Evolutionary conservation across 257 asterid genomes (phyloP), one percentile per base, ranked within the genome.

Genomic region (Fraxinus quadrangulata): DNA sequence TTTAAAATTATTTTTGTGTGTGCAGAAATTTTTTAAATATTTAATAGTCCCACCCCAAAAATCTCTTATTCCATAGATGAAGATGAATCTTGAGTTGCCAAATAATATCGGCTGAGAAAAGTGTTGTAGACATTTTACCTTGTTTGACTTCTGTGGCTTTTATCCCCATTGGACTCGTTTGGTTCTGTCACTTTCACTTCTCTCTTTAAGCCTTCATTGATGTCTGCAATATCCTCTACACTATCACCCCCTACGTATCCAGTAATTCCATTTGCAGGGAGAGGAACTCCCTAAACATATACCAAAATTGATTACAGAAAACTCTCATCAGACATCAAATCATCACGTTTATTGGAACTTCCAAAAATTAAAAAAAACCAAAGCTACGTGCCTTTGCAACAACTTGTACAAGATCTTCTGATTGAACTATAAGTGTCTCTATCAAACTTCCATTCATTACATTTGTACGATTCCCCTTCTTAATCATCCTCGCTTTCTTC

Each of bases 321-420:
- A 59, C 30, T 12, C 14, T 45, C 70, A 67, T 33, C 73, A 28
- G 61, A 13, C 56, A 63, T 61, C 70, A 31, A 37, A 66, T 6
- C 47, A 67, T 34, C 63, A 67, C 0, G 21, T 34, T 2, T 1
- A 31, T 33, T 23, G 6, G 54, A 61, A 59, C 30, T 21, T 36
- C 74, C 39, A 77, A 40, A 28, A 28, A 59, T 33, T 21, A 3
- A 39, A 39, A 37, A 78, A 81, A 84, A 12, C 78, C 51, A 75
- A 34, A 28, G 65, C 36, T 42, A 78, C 89, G 67, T 84, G 85
- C 98, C 98, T 90, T 91, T 65, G 92, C 97, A 79, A 94, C 95
- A 81, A 94, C 89, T 90, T 94, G 97, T 69, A 90, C 97, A 77
- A 94, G 90, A 85, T 92, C 90, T 75, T 92, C 92, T 0, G 92